A percentile compares a stretch with the other conserved stretches of the same genome.
Conservation (phyloP, 768 basidiomycete genomes). For the Termitomyces bulborhizus region DNA sequence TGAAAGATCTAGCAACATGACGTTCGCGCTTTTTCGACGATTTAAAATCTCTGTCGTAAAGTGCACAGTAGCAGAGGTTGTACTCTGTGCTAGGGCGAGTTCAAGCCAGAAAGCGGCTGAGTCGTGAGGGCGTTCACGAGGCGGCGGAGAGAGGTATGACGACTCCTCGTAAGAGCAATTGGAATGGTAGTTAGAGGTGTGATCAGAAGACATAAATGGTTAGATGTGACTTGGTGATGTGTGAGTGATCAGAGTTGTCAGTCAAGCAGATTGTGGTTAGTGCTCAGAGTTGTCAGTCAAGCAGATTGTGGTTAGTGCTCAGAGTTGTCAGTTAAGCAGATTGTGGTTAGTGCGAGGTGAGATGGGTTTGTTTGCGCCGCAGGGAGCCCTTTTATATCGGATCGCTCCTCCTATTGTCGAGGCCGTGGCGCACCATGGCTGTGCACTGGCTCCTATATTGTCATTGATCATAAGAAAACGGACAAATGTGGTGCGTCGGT, state of each 20-base stretch:
- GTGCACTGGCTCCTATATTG: background rate
- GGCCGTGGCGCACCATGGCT: conserved; percentile 2
- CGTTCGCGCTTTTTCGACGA: conserved; percentile 1
- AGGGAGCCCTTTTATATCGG: conserved; percentile 1
- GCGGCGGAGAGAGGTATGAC: too few species aligned
- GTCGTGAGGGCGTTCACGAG: background rate
- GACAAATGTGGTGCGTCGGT: background rate
- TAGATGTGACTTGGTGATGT: too few species aligned
- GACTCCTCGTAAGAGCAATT: background rate
- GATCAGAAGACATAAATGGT: background rate
- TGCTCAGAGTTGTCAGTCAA: too few species aligned
- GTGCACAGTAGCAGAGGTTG: conserved; percentile 1
- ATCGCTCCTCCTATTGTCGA: conserved; percentile 1
- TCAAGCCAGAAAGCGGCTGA: background rate
- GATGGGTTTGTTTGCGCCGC: background rate
- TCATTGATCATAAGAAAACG: background rate
- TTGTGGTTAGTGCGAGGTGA: background rate
- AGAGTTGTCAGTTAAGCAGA: background rate
- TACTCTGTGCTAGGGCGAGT: background rate
- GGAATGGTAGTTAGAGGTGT: background rate
- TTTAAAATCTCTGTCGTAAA: background rate
- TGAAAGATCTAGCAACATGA: conserved; percentile 1
- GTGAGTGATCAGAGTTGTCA: background rate
- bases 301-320: too few species aligned
- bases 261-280: background rate